Evolutionary conservation across 1,284 basidiomycete genomes (phyloP), one percentile per base, ranked within the genome.

Genomic region (Trichosporon sp.): DNA sequence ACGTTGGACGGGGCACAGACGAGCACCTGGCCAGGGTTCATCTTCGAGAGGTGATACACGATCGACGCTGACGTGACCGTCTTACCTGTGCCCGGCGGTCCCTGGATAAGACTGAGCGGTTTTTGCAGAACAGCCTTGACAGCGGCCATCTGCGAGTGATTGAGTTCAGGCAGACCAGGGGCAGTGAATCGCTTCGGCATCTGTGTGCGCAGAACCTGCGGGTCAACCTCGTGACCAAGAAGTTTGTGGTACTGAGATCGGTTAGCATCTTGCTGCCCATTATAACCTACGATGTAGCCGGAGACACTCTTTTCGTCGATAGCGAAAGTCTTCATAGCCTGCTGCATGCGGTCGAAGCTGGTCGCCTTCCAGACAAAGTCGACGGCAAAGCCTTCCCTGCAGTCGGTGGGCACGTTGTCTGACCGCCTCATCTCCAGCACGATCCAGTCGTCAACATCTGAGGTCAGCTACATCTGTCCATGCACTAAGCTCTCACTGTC

Each of bases 331-430:
- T 96, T 97, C 94, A 99, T 97, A 1, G 96, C 96, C 58, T 92
- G 84, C 78, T 99, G 96, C 96, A 99, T 99, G 61, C 96, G 87
- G 78, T 98, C 95, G 73, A 99, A 99, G 76, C 93, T 96, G 0
- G 96, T 99, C 7, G 93, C 94, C 81, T 99, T 99, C 96, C 96
- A 99, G 14, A 99, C 94, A 74, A 99, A 99, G 78, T 99, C 96
- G 46, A 89, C 95, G 0, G 91, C 89, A 75, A 96, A 99, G 72
- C 93, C 92, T 75, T 95, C 92, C 0, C 92, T 95, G 81, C 94
- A 88, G 58, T 99, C 94, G 21, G 89, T 87, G 2, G 96, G 96
- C 6, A 96, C 95, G n/a, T 91, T 92, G 69, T 98, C 95, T 5
- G 90, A 88, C 60, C 90, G 85, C 65, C 93, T 85, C 54, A 99